Evolutionary conservation across 805 yeast species (phyloP).

Genomic region (Barnettozyma siamensis): DNA sequence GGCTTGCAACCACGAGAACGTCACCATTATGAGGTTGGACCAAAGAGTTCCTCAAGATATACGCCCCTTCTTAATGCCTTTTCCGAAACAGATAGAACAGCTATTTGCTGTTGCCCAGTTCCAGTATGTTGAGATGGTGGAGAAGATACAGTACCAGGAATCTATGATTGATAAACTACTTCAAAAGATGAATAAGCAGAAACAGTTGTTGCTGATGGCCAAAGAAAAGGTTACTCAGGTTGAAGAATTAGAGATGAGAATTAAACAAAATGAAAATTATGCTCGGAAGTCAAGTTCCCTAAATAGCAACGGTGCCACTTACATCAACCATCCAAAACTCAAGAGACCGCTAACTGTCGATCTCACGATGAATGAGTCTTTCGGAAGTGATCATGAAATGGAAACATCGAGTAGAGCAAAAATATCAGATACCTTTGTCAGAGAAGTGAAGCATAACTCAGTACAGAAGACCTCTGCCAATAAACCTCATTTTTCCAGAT

Average conservation of each 20-base stretch:
- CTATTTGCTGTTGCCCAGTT: constrained; percentile 21
- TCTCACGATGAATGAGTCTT: constrained; percentile 17
- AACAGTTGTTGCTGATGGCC: constrained; percentile 17
- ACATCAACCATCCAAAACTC: not conserved
- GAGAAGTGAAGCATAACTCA: constrained; percentile 17
- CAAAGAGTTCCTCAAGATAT: constrained; percentile 17
- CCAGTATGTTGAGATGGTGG: constrained; percentile 19
- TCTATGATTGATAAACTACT: constrained; percentile 12
- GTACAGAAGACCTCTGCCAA: constrained; percentile 8
- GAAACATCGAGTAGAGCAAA: constrained; percentile 1
- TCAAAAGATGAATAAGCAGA: constrained; percentile 19
- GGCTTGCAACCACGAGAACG: constrained; percentile 14
- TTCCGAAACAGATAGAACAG: constrained; percentile 21
- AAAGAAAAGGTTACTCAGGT: constrained; percentile 20
- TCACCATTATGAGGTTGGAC: constrained; percentile 17
- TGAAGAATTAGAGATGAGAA: constrained; percentile 10
- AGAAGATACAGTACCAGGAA: constrained; percentile 16
- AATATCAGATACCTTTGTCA: constrained; percentile 16
- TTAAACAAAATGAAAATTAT: constrained; percentile 9
- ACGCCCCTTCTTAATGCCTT: constrained; percentile 19
- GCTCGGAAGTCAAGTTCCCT: not conserved
- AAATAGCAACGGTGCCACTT: not conserved
- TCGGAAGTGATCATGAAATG: constrained; percentile 6
- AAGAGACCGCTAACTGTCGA: constrained; percentile 19
- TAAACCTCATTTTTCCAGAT: constrained; percentile 2